A percentile compares a stretch with the other conserved stretches of the same genome.
Conservation (phyloP, 1,284 basidiomycete genomes). For the Fomitopsis schrenkii region DNA sequence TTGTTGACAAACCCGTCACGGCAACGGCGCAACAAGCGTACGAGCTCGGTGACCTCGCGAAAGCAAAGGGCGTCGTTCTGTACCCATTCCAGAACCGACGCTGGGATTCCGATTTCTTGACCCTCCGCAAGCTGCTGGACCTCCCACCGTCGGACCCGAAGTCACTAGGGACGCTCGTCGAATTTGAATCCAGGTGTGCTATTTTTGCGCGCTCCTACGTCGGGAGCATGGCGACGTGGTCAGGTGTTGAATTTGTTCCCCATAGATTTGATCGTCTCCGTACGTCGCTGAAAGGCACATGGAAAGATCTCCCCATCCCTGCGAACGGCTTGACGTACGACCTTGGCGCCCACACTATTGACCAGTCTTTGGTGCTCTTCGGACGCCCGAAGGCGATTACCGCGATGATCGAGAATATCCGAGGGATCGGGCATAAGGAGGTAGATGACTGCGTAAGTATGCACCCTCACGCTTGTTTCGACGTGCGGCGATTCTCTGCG, state of each 20-base stretch:
- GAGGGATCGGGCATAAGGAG: slow-evolving; percentile 56
- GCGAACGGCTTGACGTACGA: slow-evolving; percentile 59
- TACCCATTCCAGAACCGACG: slow-evolving; percentile 82
- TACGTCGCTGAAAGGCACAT: slow-evolving; percentile 59
- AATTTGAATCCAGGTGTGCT: slow-evolving; percentile 71
- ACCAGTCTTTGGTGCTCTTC: slow-evolving; percentile 76
- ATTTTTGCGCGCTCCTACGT: not conserved
- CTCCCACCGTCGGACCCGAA: slow-evolving; percentile 46
- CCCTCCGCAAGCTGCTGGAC: slow-evolving; percentile 62
- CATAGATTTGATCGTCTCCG: slow-evolving; percentile 77
- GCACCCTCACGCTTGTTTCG: not conserved
- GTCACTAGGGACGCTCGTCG: slow-evolving; percentile 61
- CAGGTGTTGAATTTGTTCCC: not conserved
- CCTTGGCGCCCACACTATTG: slow-evolving; percentile 68
- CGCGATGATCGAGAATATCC: slow-evolving; percentile 64
- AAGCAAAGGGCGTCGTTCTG: slow-evolving; percentile 60
- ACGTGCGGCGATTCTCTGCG: not conserved
- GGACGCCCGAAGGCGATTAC: slow-evolving; percentile 71
- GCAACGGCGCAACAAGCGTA: slow-evolving; percentile 61
- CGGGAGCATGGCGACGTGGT: not conserved
- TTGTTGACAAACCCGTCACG: slow-evolving; percentile 84
- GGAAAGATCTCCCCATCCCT: slow-evolving; percentile 60
- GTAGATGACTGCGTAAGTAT: slow-evolving; percentile 64
- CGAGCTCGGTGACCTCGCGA: slow-evolving; percentile 66
- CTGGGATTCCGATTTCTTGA: slow-evolving; percentile 82